phyloP scores from a whole-genome alignment of 2,329 filamentous ascomycete genomes.

The Verticillium albo-atrum region DNA sequence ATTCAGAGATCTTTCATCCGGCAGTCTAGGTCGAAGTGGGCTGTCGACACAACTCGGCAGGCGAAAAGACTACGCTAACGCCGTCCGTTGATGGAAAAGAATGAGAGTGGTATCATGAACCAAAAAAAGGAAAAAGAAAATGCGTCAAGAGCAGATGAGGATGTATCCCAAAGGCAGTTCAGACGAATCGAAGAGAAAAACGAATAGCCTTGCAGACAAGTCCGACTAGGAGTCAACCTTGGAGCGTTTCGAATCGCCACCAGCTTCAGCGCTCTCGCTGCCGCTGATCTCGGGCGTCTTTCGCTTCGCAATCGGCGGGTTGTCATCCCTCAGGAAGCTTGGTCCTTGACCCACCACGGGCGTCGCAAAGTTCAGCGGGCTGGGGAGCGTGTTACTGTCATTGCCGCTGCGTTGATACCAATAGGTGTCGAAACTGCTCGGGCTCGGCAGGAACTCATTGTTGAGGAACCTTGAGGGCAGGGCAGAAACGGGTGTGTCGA shows the following conservation, averaged over 20 bases:
- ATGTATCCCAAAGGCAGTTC: conserved; percentile 6
- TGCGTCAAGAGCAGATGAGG: conserved; percentile 7
- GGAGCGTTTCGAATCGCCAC: conserved; percentile 47
- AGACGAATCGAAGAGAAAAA: conserved; percentile 6
- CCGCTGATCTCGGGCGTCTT: conserved; percentile 51
- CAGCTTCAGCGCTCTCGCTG: conserved; percentile 36
- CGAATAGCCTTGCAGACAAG: not conserved
- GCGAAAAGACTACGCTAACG: conserved; percentile 8
- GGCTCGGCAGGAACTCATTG: conserved; percentile 82
- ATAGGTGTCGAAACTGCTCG: conserved; percentile 87
- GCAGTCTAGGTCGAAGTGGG: not conserved
- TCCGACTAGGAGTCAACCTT: conserved; percentile 37
- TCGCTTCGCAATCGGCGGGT: conserved; percentile 37
- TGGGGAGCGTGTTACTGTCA: conserved; percentile 84
- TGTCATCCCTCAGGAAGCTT: conserved; percentile 58
- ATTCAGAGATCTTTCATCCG: not conserved
- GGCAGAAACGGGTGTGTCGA: conserved; percentile 78
- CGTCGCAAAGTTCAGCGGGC: conserved; percentile 88
- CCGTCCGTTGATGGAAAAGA: conserved; percentile 4
- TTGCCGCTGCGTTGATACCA: conserved; percentile 70
- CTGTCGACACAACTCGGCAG: not conserved
- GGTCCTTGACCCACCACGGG: conserved; percentile 62
- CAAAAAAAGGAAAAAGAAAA: conserved; percentile 4
- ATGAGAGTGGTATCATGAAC: conserved; percentile 14
- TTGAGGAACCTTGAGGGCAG: conserved; percentile 88